Base-by-base conservation (phyloP, 2,329 filamentous ascomycete genomes). In the Ophiobolus disseminans region DNA sequence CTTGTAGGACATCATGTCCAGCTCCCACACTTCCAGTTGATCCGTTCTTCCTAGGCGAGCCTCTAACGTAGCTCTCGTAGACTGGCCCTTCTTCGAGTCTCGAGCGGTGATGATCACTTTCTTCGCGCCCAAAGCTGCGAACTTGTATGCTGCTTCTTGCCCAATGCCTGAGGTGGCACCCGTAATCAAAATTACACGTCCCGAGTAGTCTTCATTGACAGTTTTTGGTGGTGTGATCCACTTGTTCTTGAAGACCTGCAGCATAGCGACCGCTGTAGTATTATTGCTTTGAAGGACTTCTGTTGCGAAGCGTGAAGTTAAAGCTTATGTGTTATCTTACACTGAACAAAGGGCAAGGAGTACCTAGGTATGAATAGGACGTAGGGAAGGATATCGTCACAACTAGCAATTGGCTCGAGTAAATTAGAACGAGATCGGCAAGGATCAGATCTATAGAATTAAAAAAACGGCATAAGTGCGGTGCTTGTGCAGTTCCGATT, bases 101-200 rank as follows among this genome's bases (percentile, higher is more conserved):
- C 75, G 68, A 2, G 72, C 73, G 9, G 64, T 66, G 1, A 77
- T 61, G 55, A 77, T 73, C 42, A 77, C 61, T 41, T 69, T 71
- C 0, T 58, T 53, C 1, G 73, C 71, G 13, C 70, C 72, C 23
- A 73, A 41, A 5, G 55, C 53, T 9, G 72, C 69, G 45, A 76
- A 74, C 39, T 75, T 73, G 44, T 64, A 55, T 1, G 55, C 70
- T 5, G 73, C 70, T 53, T 73, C 70, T 41, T 69, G 61, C 4
- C 75, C 74, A 13, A 76, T 55, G n/a, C 75, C 75, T 2, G 62
- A 65, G 32, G 72, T 76, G 7, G 68, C 63, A 10, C 75, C 75
- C 11, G 74, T 82, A 4, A 82, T 73, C 22, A 82, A 75, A 45
- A 79, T 63, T 4, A 66, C 76, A 32, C 74, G 67, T 14, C 72